Evolutionary conservation across 441 rosid genomes (phyloP).

Genomic region (Capsella rubella): DNA sequence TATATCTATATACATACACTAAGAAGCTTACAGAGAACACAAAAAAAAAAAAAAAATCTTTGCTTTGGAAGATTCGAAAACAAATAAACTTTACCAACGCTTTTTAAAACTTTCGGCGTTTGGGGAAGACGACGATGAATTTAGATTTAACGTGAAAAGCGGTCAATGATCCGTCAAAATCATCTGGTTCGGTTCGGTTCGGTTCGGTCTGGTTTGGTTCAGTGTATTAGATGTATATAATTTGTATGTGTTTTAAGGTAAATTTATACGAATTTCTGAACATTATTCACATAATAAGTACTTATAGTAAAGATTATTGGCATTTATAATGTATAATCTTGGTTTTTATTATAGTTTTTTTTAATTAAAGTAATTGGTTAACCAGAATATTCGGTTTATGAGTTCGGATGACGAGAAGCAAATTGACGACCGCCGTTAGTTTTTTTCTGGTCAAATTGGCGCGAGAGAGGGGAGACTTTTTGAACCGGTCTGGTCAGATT

Average conservation of each 20-base stretch:
- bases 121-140: too few relatives aligned
- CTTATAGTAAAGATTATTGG: background rate
- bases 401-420: too few relatives aligned
- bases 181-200: background rate
- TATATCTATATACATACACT: background rate
- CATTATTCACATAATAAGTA: background rate
- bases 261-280: background rate
- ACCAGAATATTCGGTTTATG: too few relatives aligned
- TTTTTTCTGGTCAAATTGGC: too few relatives aligned
- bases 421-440: too few relatives aligned
- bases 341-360: too few relatives aligned
- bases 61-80: constrained; percentile 17
- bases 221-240: too few relatives aligned
- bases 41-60: too few relatives aligned
- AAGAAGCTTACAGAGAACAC: constrained; percentile 5
- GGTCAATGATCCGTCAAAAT: constrained; percentile 20
- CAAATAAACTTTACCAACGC: background rate
- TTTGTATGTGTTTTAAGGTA: background rate
- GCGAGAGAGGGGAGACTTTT: too few relatives aligned
- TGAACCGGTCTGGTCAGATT: too few relatives aligned
- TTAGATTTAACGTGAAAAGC: constrained; percentile 27
- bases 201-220: background rate
- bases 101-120: constrained; percentile 21
- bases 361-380: too few relatives aligned
- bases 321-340: too few relatives aligned